Evolutionary conservation across 352 stramenopile genomes (phyloP).

Genomic region (Phytophthora pseudosyringae): DNA sequence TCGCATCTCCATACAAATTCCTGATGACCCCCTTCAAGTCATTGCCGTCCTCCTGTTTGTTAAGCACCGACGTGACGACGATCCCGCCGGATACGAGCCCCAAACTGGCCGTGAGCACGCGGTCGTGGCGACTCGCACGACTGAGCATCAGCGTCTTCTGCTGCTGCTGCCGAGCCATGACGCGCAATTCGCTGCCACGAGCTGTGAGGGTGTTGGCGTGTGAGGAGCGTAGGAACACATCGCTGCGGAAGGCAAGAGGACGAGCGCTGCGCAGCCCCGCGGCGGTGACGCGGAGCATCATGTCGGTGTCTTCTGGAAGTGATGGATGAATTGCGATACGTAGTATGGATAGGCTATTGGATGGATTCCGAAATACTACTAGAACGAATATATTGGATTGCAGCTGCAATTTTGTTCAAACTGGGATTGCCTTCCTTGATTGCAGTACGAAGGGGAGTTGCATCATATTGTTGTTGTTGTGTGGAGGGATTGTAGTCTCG

Average conservation of each 20-base stretch:
- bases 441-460: too few relatives aligned
- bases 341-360: constrained; percentile 4
- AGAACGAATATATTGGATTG: background rate
- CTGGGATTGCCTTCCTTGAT: too few relatives aligned
- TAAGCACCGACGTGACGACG: constrained; percentile 40
- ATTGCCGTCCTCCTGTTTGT: constrained; percentile 12
- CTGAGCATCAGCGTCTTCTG: constrained; percentile 19
- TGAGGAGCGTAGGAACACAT: constrained; percentile 9
- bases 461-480: too few relatives aligned
- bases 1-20: constrained; percentile 38
- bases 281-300: constrained; percentile 17
- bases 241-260: background rate
- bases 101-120: constrained; percentile 57
- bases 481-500: too few relatives aligned
- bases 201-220: constrained; percentile 17
- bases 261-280: constrained; percentile 7
- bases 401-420: too few relatives aligned
- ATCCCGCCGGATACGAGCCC: constrained; percentile 56
- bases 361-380: constrained; percentile 9
- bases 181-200: constrained; percentile 24
- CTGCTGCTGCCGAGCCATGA: constrained; percentile 24
- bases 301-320: background rate
- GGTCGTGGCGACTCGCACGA: constrained; percentile 39
- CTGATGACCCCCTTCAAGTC: constrained; percentile 17
- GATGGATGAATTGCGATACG: constrained; percentile 1